Conservation (phyloP, 2,329 filamentous ascomycete genomes). For the Rhexocercosporidium sp. region DNA sequence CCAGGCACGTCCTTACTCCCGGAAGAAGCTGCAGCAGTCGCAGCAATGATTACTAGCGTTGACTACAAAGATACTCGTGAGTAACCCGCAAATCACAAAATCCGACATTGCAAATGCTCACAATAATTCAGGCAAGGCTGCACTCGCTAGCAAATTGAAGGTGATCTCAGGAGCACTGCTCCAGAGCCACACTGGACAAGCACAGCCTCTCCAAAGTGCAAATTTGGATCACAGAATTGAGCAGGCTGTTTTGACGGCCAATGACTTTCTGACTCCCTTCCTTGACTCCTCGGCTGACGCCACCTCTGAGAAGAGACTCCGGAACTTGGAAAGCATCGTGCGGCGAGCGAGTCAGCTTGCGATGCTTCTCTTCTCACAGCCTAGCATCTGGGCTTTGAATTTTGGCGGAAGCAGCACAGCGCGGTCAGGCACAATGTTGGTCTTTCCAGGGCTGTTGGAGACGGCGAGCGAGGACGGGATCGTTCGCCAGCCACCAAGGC, state of each 20-base stretch:
- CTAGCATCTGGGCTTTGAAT: constrained; percentile 14
- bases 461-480: constrained; percentile 24
- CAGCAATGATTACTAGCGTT: not conserved
- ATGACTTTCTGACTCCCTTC: constrained; percentile 25
- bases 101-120: not conserved
- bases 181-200: constrained; percentile 20
- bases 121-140: constrained; percentile 14
- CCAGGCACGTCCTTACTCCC: constrained; percentile 20
- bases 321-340: constrained; percentile 27
- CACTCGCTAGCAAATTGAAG: constrained; percentile 31
- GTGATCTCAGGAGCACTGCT: constrained; percentile 25
- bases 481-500: constrained; percentile 19
- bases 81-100: not conserved
- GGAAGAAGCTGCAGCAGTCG: constrained; percentile 16
- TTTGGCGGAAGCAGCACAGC: constrained; percentile 14
- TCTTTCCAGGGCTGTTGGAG: constrained; percentile 27
- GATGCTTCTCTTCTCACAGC: constrained; percentile 30
- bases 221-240: constrained; percentile 12
- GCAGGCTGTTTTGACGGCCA: constrained; percentile 10
- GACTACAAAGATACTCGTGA: constrained; percentile 10
- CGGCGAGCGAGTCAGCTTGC: constrained; percentile 26
- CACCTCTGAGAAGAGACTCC: not conserved
- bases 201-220: constrained; percentile 15
- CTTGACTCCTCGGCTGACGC: constrained; percentile 7
- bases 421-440: constrained; percentile 16